Evolutionary conservation across 2,329 filamentous ascomycete genomes (phyloP).

Genomic region (Microcyclospora tardicrescens): DNA sequence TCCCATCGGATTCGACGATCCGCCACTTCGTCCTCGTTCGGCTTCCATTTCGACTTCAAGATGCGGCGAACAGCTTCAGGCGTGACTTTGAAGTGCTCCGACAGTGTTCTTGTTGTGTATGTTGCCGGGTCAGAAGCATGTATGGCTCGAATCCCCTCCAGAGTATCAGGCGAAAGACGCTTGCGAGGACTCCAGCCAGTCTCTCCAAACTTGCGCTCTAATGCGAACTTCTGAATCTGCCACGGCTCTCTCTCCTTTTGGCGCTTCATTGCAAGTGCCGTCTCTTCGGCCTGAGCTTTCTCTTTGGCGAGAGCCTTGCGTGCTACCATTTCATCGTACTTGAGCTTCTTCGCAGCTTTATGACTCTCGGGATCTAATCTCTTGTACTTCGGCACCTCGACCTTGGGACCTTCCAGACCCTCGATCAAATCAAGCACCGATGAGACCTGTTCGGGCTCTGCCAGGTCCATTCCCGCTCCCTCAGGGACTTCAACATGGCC

Average conservation of each 20-base stretch:
- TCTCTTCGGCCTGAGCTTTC: too few relatives aligned
- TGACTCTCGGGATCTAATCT: too few relatives aligned
- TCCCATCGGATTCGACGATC: conserved; percentile 34
- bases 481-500: too few relatives aligned
- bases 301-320: too few relatives aligned
- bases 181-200: conserved; percentile 70
- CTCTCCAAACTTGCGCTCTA: conserved; percentile 66
- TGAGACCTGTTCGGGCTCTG: too few relatives aligned
- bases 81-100: conserved; percentile 72
- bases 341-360: too few relatives aligned
- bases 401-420: too few relatives aligned
- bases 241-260: conserved; percentile 39
- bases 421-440: too few relatives aligned
- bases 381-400: too few relatives aligned
- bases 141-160: conserved; percentile 78
- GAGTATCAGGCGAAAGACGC: conserved; percentile 77
- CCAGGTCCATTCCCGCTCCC: too few relatives aligned
- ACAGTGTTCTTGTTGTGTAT: conserved; percentile 62
- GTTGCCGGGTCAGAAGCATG: conserved; percentile 62
- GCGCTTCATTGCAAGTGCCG: too few relatives aligned
- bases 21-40: conserved; percentile 36
- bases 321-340: too few relatives aligned
- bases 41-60: conserved; percentile 63
- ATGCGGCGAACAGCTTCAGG: conserved; percentile 80
- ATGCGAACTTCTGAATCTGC: conserved; percentile 61